Evolutionary conservation across 768 basidiomycete genomes (phyloP).

Genomic region (Galerina marginata): DNA sequence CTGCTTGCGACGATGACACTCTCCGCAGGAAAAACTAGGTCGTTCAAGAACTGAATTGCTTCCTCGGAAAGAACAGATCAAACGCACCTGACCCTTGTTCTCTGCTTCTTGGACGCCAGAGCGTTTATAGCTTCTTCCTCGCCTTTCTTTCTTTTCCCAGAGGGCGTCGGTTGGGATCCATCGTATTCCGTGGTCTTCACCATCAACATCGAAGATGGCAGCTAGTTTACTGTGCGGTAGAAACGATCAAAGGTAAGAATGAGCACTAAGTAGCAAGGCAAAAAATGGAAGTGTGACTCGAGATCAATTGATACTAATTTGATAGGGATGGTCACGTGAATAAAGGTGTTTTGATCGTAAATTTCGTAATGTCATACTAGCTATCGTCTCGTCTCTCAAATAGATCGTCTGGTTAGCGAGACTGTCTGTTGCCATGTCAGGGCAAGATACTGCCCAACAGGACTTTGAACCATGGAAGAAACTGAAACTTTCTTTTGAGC

Average conservation of each 20-base stretch:
- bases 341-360: too few relatives aligned
- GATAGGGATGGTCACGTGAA: not conserved
- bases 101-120: slow-evolving; percentile 63
- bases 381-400: too few relatives aligned
- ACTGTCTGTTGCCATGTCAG: slow-evolving; percentile 7
- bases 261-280: slow-evolving; percentile 1
- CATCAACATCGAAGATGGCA: slow-evolving; percentile 33
- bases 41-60: slow-evolving; percentile 8
- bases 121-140: slow-evolving; percentile 60
- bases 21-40: slow-evolving; percentile 80
- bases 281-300: slow-evolving; percentile 17
- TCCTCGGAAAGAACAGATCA: not conserved
- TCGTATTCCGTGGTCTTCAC: slow-evolving; percentile 42
- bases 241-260: not conserved
- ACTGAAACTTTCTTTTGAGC: slow-evolving; percentile 72
- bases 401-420: not conserved
- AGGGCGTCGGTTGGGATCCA: slow-evolving; percentile 29
- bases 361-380: too few relatives aligned
- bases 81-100: slow-evolving; percentile 77
- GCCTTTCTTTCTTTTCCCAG: slow-evolving; percentile 64
- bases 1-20: slow-evolving; percentile 89
- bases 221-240: not conserved
- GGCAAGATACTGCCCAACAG: not conserved
- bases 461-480: slow-evolving; percentile 56
- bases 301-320: not conserved